A percentile compares a stretch with the other conserved stretches of the same genome.
Conservation (phyloP, 1,284 basidiomycete species). For the Meripilus lineatus region DNA sequence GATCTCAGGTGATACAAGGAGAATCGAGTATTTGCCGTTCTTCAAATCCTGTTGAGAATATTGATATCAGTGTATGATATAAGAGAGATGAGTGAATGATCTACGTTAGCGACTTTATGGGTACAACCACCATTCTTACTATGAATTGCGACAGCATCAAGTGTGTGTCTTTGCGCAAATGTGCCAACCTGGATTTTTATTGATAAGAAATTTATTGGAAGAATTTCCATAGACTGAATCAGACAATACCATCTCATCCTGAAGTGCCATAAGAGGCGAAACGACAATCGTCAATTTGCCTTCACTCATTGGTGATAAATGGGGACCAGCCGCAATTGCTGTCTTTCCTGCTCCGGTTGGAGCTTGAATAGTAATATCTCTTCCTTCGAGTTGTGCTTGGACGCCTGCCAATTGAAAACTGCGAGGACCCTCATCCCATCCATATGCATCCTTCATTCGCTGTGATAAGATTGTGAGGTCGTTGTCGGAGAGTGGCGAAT, state of each 20-base stretch:
- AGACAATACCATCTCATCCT: conserved; percentile 31
- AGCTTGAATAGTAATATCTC: conserved; percentile 29
- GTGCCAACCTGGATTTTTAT: background rate
- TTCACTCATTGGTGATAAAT: conserved; percentile 18
- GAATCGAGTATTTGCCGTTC: conserved; percentile 21
- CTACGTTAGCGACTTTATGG: conserved; percentile 18
- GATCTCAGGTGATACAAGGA: conserved; percentile 9
- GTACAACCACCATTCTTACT: conserved; percentile 24
- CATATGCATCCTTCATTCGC: background rate
- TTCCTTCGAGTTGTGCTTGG: conserved; percentile 17
- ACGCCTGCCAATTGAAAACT: conserved; percentile 12
- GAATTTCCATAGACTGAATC: background rate
- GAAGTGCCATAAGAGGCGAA: conserved; percentile 32
- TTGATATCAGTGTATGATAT: background rate
- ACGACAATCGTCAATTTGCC: conserved; percentile 29
- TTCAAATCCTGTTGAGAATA: conserved; percentile 24
- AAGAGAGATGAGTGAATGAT: conserved; percentile 1
- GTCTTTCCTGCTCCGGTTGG: conserved; percentile 18
- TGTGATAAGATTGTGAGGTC: background rate
- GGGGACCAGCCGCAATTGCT: conserved; percentile 27
- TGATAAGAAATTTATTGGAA: background rate
- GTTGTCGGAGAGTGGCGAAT: background rate
- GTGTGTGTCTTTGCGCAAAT: background rate
- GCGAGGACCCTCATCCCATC: conserved; percentile 3
- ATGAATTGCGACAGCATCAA: conserved; percentile 29